Base-by-base conservation (phyloP, 1,139 yeast genomes). In the Arxiozyma heterogenica region DNA sequence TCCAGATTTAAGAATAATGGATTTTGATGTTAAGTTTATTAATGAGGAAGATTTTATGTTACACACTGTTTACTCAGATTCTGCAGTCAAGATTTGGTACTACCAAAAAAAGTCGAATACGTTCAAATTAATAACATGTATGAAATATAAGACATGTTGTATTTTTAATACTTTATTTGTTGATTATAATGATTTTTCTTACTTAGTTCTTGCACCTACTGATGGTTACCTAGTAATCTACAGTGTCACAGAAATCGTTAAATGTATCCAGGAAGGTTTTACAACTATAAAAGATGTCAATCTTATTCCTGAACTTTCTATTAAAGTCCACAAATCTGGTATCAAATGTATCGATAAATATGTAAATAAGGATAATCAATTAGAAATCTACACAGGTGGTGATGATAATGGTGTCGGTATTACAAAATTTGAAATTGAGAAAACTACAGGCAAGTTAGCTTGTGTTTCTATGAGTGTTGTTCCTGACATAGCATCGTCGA, bases 1-100 rank as follows among this genome's bases (percentile, higher is more conserved):
- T 52, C 95, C 95, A 0, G 98, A 93, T 67, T 74, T 93, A 57
- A 76, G 98, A 61, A 82, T 91, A 50, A 91, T 90, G 96, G 95
- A 86, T 67, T 86, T 89, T 65, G 83, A 77, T 55, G 73, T 79
- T 6, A 59, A 74, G 27, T 71, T 73, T 44, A 66, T 72, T 0
- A 63, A 64, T 5, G 56, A 62, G 8, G 56, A 58, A 18, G 65
- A 62, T 9, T 80, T 83, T 57, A 61, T 84, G 1, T 63, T 90
- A 8, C 78, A 80, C 1, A 79, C 90, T 0, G 95, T 85, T 0
- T 93, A 88, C 65, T 91, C 98, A 0, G 91, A 93, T 65, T 91
- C 98, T 1, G 74, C 79, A 8, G 78, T 93, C 50, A 83, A 81
- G 59, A 50, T 86, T 0, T 87, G 91, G 84, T 68, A 72, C 55